phyloP scores from a whole-genome alignment of 75 land plant genomes.

The Pseudotsuga menziesii region DNA sequence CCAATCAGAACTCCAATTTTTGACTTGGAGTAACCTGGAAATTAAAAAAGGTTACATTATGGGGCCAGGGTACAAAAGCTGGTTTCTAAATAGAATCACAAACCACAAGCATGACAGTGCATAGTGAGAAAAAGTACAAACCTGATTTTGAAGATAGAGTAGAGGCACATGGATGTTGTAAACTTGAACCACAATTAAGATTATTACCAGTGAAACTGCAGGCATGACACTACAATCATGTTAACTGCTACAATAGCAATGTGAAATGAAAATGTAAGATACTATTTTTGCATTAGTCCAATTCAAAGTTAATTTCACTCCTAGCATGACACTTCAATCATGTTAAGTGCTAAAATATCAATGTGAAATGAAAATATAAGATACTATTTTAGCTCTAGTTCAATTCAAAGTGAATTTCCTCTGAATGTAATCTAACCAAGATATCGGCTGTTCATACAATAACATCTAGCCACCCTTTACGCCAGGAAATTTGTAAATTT shows the following conservation, averaged over 20 bases:
- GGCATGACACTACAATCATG: not conserved
- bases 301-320: constrained; percentile 16
- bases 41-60: not conserved
- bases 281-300: too few relatives aligned
- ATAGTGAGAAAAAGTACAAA: constrained; percentile 2
- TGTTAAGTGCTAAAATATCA: not conserved
- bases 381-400: too few relatives aligned
- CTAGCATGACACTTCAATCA: not conserved
- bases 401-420: too few relatives aligned
- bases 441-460: too few relatives aligned
- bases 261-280: too few relatives aligned
- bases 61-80: not conserved
- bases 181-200: constrained; percentile 9
- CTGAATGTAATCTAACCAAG: too few relatives aligned
- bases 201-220: constrained; percentile 7
- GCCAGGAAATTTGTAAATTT: too few relatives aligned
- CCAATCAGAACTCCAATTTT: constrained; percentile 13
- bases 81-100: not conserved
- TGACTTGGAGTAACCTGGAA: constrained; percentile 1
- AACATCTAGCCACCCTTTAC: too few relatives aligned
- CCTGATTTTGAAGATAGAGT: constrained; percentile 4
- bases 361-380: too few relatives aligned
- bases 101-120: not conserved
- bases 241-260: not conserved
- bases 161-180: constrained; percentile 5